A percentile compares a stretch with the other conserved stretches of the same genome.
These are phyloP conservation scores for Pisolithus albus DNA, from an alignment of 768 basidiomycete genomes.

Conservation along the genomic window DNA sequence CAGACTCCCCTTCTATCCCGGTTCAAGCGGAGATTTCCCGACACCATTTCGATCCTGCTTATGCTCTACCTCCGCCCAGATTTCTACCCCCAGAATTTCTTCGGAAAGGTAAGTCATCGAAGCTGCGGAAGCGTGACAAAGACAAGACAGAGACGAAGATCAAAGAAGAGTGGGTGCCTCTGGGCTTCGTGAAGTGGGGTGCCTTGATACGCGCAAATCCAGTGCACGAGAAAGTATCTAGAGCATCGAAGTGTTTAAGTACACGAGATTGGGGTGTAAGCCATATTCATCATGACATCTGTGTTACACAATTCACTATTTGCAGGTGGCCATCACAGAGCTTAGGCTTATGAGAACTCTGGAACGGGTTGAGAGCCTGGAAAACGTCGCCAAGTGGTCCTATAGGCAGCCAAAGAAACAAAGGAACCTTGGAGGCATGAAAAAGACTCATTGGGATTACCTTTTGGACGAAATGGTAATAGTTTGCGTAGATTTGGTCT, in stretches of 20 bases:
- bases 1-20: slow-evolving; percentile 12
- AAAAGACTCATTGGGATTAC: slow-evolving; percentile 92
- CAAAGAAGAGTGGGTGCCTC: slow-evolving; percentile 55
- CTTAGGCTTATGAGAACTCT: slow-evolving; percentile 71
- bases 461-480: slow-evolving; percentile 91
- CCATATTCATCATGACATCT: neutral
- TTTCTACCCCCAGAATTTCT: slow-evolving; percentile 49
- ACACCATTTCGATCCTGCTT: slow-evolving; percentile 39
- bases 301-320: slow-evolving; percentile 2
- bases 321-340: slow-evolving; percentile 73
- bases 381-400: slow-evolving; percentile 78
- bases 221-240: slow-evolving; percentile 58
- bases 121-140: slow-evolving; percentile 49
- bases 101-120: slow-evolving; percentile 41
- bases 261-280: slow-evolving; percentile 80
- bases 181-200: slow-evolving; percentile 67
- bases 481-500: slow-evolving; percentile 15
- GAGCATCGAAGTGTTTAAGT: slow-evolving; percentile 70
- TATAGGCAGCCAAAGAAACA: slow-evolving; percentile 96
- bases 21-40: slow-evolving; percentile 17
- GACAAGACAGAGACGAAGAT: slow-evolving; percentile 38
- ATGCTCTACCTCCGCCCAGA: slow-evolving; percentile 50
- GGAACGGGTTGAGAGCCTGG: slow-evolving; percentile 79
- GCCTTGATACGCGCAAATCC: slow-evolving; percentile 75
- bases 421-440: slow-evolving; percentile 62